Evolutionary conservation across 148 eudicot genomes (phyloP), one percentile per base, ranked within the genome.

Genomic region (Chenopodium quinoa): DNA sequence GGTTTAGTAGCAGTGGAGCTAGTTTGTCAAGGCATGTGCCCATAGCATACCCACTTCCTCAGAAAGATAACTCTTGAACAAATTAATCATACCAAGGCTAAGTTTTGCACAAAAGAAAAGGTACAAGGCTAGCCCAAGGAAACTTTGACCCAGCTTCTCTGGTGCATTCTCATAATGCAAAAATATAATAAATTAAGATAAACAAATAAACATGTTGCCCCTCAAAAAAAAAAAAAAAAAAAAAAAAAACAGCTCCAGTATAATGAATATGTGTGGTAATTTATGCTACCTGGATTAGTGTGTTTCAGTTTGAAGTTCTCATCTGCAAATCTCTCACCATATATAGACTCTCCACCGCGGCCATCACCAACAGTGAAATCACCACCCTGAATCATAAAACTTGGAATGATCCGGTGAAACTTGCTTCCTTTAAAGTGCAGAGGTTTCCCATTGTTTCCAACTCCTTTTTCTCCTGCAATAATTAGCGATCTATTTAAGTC

Each of bases 321-420:
- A 78, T 96, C 99, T 32, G 95, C 88, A 86, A 96, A 96, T 73
- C 82, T 92, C 70, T 89, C 95, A 71, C 98, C 97, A 83, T 89
- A 94, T 47, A 96, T 93, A n/a, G 99, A 96, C 81, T 96, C 99
- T 71, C 98, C 99, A 63, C 99, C 99, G 40, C 97, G 90, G 68
- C 99, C 99, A 90, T 96, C 95, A 44, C 98, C 97, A 47, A 76
- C 79, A 65, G 99, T 97, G 79, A 97, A 94, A 83, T 97, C 99
- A 79, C 99, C 98, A 79, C 99, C 97, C 74, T 93, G 94, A 77
- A 93, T 91, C 97, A 93, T 93, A 83, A 93, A 93, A 83, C 91
- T 89, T 27, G 95, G 93, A 72, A 93, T 91, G 65, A 93, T 90
- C 83, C 97, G 83, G 65, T 93, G 97, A 81, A 93, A 91, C 80